These are phyloP conservation scores for Zalaria sp. DNA, from an alignment of 2,329 filamentous ascomycete species.

Conservation along the genomic window DNA sequence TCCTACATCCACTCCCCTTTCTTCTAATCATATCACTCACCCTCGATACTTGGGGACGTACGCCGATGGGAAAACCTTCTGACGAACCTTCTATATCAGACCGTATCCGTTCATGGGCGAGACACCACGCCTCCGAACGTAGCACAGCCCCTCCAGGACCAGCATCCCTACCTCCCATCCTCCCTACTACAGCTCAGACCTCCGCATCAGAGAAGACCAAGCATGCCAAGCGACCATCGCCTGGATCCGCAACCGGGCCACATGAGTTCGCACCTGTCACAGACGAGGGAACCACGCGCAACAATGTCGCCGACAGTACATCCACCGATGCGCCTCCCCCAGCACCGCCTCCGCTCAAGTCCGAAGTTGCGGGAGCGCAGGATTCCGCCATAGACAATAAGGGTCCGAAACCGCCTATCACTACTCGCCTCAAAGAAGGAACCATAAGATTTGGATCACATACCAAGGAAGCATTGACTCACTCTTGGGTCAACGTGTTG, in stretches of 20 bases:
- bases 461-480: constrained; percentile 45
- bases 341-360: constrained; percentile 27
- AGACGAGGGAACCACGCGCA: constrained; percentile 7
- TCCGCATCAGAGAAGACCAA: constrained; percentile 7
- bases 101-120: constrained; percentile 36
- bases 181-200: constrained; percentile 10
- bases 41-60: constrained; percentile 8
- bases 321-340: constrained; percentile 15
- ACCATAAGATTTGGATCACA: constrained; percentile 39
- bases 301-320: constrained; percentile 16
- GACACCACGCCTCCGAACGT: constrained; percentile 25
- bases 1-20: background rate
- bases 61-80: constrained; percentile 40
- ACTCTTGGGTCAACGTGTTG: constrained; percentile 67
- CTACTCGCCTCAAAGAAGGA: constrained; percentile 35
- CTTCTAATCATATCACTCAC: constrained; percentile 4
- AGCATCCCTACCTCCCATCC: constrained; percentile 17
- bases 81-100: constrained; percentile 36
- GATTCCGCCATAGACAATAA: constrained; percentile 35
- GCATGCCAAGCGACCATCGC: constrained; percentile 12
- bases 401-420: constrained; percentile 27
- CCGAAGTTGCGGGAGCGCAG: constrained; percentile 36
- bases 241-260: constrained; percentile 9
- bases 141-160: constrained; percentile 9
- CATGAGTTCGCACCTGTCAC: too few relatives aligned